Conservation (phyloP, 768 basidiomycete genomes). For the Podaxis sp. region DNA sequence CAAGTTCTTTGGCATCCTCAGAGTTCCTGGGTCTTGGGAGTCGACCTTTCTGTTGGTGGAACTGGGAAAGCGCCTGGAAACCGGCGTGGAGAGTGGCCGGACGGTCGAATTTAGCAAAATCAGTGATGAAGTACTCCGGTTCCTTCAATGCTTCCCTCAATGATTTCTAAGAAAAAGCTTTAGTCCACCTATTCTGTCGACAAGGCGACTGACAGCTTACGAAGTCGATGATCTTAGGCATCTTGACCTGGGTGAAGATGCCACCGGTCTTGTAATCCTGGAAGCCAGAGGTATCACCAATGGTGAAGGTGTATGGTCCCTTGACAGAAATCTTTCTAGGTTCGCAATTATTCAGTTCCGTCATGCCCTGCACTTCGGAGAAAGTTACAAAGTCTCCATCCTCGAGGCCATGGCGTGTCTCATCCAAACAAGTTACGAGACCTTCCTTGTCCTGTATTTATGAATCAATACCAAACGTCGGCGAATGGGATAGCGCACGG, state of each 20-base stretch:
- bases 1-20: constrained; percentile 72
- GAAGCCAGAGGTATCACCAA: constrained; percentile 85
- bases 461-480: background rate
- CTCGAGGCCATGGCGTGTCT: constrained; percentile 96
- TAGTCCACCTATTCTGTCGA: constrained; percentile 9
- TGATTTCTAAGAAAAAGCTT: constrained; percentile 67
- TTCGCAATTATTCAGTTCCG: constrained; percentile 85
- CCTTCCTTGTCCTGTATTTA: constrained; percentile 71
- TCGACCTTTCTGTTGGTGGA: constrained; percentile 59
- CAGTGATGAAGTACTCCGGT: constrained; percentile 91
- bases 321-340: constrained; percentile 92
- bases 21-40: constrained; percentile 82
- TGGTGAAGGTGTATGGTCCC: constrained; percentile 96
- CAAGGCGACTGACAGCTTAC: constrained; percentile 47
- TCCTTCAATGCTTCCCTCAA: constrained; percentile 77
- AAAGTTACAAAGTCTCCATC: constrained; percentile 99
- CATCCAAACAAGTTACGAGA: constrained; percentile 95
- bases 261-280: constrained; percentile 84
- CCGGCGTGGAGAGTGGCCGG: constrained; percentile 88
- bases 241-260: constrained; percentile 97
- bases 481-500: constrained; percentile 3
- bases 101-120: constrained; percentile 96
- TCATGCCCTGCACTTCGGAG: constrained; percentile 93
- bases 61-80: constrained; percentile 91
- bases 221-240: constrained; percentile 95